Conservation (phyloP, 2,329 filamentous ascomycete species). For the Arthroderma sp. region DNA sequence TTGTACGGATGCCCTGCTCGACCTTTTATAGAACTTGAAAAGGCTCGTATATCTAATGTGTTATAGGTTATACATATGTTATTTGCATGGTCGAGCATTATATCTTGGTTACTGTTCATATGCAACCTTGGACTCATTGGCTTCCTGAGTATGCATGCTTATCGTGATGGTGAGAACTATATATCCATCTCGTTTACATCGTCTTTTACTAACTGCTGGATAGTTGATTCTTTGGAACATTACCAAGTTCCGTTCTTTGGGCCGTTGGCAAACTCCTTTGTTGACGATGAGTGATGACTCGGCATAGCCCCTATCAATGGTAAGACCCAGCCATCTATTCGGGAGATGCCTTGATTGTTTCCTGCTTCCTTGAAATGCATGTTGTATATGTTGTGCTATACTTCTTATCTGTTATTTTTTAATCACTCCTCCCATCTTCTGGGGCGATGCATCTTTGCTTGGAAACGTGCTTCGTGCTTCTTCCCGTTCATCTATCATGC, state of each 20-base stretch:
- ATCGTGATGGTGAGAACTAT: slow-evolving; percentile 58
- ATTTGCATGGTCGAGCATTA: slow-evolving; percentile 69
- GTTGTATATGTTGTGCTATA: not conserved
- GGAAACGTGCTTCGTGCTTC: not conserved
- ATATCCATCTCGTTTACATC: slow-evolving; percentile 23
- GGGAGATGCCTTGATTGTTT: not conserved
- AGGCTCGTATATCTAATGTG: not conserved
- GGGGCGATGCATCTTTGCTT: not conserved
- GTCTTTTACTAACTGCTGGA: not conserved
- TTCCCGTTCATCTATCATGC: not conserved
- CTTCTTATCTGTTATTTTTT: not conserved
- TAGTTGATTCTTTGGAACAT: slow-evolving; percentile 52
- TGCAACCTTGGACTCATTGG: slow-evolving; percentile 64
- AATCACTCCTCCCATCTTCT: not conserved
- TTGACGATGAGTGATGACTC: slow-evolving; percentile 67
- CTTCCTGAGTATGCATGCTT: slow-evolving; percentile 66
- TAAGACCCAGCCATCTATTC: not conserved
- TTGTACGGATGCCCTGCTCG: slow-evolving; percentile 31
- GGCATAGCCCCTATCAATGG: slow-evolving; percentile 7
- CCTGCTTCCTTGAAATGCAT: not conserved
- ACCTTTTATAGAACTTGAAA: not conserved
- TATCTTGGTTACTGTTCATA: slow-evolving; percentile 73
- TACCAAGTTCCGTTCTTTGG: slow-evolving; percentile 85
- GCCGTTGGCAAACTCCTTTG: slow-evolving; percentile 68
- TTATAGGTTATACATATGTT: slow-evolving; percentile 68